These are phyloP conservation scores for Datura wrightii DNA, from an alignment of 257 asterid species.

Conservation along the genomic window DNA sequence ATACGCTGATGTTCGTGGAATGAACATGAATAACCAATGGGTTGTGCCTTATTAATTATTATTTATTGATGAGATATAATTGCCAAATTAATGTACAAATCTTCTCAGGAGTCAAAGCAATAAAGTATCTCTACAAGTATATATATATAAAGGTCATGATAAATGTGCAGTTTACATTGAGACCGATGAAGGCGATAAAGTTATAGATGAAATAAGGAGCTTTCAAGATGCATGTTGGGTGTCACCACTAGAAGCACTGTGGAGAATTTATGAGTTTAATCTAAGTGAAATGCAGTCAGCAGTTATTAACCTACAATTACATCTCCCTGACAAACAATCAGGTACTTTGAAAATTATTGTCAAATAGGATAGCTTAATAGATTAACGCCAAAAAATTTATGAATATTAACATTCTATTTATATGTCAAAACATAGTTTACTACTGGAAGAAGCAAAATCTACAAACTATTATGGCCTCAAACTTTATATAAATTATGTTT, in stretches of 20 bases:
- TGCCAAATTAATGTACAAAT: not conserved
- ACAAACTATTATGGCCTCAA: too few relatives aligned
- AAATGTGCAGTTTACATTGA: not conserved
- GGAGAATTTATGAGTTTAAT: too few relatives aligned
- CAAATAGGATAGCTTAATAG: too few relatives aligned
- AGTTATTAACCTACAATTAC: too few relatives aligned
- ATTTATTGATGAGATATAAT: not conserved
- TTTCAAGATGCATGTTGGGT: not conserved
- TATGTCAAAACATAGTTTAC: too few relatives aligned
- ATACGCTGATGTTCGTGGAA: not conserved
- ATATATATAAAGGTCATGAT: slow-evolving; percentile 29
- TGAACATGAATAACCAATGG: slow-evolving; percentile 30
- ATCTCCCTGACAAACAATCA: too few relatives aligned
- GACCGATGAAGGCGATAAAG: not conserved
- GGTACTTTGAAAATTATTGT: too few relatives aligned
- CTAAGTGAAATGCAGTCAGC: too few relatives aligned
- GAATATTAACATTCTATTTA: too few relatives aligned
- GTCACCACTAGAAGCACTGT: not conserved
- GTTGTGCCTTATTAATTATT: slow-evolving; percentile 13
- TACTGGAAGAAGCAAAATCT: too few relatives aligned
- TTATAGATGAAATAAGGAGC: not conserved
- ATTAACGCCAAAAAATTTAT: too few relatives aligned
- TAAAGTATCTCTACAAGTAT: slow-evolving; percentile 27
- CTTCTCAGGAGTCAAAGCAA: not conserved
- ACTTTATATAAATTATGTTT: too few relatives aligned